Evolutionary conservation across 805 yeast species (phyloP).

Genomic region (Wickerhamiella kurtzmanii): DNA sequence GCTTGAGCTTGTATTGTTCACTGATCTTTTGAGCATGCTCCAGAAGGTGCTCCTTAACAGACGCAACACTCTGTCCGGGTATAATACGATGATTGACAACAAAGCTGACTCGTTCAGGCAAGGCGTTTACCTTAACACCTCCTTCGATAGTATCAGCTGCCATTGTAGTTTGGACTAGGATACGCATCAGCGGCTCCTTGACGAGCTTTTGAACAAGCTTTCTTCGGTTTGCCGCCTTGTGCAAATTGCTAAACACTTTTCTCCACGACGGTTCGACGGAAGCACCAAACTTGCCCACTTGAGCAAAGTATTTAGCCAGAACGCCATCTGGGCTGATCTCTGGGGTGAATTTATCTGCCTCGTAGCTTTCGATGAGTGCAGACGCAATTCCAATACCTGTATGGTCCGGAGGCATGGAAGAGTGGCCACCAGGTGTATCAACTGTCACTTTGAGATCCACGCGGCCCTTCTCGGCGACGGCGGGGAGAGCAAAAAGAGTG

Average conservation of each 20-base stretch:
- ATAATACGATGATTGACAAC: slow-evolving; percentile 53
- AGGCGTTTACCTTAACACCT: slow-evolving; percentile 63
- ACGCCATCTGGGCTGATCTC: slow-evolving; percentile 11
- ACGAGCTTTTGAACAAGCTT: slow-evolving; percentile 11
- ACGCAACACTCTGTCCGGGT: slow-evolving; percentile 38
- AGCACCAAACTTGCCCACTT: slow-evolving; percentile 36
- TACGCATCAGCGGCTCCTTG: slow-evolving; percentile 20
- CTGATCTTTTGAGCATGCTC: slow-evolving; percentile 33
- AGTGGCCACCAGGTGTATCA: slow-evolving; percentile 64
- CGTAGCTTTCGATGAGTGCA: slow-evolving; percentile 43
- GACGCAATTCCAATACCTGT: slow-evolving; percentile 67
- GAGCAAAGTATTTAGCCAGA: slow-evolving; percentile 35
- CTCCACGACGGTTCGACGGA: slow-evolving; percentile 10
- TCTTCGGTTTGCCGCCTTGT: slow-evolving; percentile 8
- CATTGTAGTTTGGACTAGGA: slow-evolving; percentile 46
- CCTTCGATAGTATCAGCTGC: slow-evolving; percentile 56
- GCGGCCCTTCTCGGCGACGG: slow-evolving; percentile 52
- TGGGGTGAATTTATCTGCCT: slow-evolving; percentile 42
- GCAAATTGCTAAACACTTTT: slow-evolving; percentile 4
- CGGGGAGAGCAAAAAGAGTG: slow-evolving; percentile 38
- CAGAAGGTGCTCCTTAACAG: slow-evolving; percentile 26
- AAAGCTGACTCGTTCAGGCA: slow-evolving; percentile 50
- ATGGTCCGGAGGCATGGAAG: slow-evolving; percentile 68
- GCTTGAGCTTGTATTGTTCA: slow-evolving; percentile 30
- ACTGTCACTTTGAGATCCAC: slow-evolving; percentile 38